A percentile compares a stretch with the other conserved stretches of the same genome.
phyloP scores from a whole-genome alignment of 306 rosid genomes.

The Arachis hypogaea region DNA sequence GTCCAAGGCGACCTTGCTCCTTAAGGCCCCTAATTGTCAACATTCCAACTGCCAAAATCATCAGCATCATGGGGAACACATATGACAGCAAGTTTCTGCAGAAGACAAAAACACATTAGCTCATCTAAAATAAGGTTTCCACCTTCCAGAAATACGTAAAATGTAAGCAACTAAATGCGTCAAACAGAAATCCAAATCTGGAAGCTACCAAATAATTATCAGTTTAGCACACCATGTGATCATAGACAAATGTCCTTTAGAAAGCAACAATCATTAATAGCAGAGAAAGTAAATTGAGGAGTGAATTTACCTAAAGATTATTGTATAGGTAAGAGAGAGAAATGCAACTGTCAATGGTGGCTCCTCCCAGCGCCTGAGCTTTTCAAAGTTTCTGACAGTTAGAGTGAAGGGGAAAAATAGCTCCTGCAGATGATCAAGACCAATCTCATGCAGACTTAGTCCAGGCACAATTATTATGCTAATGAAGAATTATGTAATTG shows the following conservation, averaged over 20 bases:
- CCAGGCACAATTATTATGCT: constrained; percentile 8
- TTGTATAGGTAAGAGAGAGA: constrained; percentile 66
- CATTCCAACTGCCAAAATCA: constrained; percentile 74
- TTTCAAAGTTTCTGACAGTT: constrained; percentile 59
- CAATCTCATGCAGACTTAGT: constrained; percentile 1
- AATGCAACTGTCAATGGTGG: constrained; percentile 81
- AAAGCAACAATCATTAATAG: constrained; percentile 16
- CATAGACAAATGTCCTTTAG: constrained; percentile 1
- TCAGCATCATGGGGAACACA: constrained; percentile 68
- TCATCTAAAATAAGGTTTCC: neutral
- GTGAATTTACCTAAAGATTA: constrained; percentile 70
- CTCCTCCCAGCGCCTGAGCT: constrained; percentile 91
- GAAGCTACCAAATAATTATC: constrained; percentile 26
- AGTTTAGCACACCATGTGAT: neutral
- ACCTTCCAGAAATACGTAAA: constrained; percentile 20
- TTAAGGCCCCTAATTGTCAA: constrained; percentile 80
- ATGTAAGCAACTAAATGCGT: neutral
- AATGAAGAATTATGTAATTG: neutral
- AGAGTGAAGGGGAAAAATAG: constrained; percentile 70
- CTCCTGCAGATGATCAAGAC: constrained; percentile 62
- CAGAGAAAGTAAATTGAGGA: constrained; percentile 20
- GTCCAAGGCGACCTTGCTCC: constrained; percentile 98
- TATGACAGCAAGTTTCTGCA: constrained; percentile 83
- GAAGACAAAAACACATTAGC: constrained; percentile 43
- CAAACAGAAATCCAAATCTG: neutral